phyloP scores from a whole-genome alignment of 2,329 filamentous ascomycete species.

The Claviceps humidiphila region DNA sequence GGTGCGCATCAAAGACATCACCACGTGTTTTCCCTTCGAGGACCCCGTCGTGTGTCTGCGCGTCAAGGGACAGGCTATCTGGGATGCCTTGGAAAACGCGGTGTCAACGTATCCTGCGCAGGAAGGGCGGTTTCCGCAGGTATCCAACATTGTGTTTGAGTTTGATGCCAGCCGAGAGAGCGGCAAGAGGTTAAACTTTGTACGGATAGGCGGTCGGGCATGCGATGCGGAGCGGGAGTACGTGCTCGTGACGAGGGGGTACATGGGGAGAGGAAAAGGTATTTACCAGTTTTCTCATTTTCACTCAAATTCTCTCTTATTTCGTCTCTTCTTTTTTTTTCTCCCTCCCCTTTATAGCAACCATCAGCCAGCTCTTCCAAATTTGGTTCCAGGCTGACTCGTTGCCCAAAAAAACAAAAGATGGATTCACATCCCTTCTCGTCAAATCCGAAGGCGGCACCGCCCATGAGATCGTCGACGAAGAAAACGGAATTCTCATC shows the following conservation, averaged over 20 bases:
- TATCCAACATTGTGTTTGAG: slow-evolving; percentile 66
- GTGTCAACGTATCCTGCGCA: slow-evolving; percentile 70
- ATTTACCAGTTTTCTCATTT: neutral
- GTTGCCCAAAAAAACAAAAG: slow-evolving; percentile 20
- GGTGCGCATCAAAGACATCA: slow-evolving; percentile 65
- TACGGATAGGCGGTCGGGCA: slow-evolving; percentile 45
- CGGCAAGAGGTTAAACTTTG: slow-evolving; percentile 49
- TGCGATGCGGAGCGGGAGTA: slow-evolving; percentile 54
- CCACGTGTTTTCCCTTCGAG: slow-evolving; percentile 85
- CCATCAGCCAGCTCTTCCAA: too few relatives aligned
- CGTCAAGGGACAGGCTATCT: slow-evolving; percentile 57
- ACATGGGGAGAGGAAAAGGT: slow-evolving; percentile 75
- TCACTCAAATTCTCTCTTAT: neutral
- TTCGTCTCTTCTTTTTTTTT: neutral
- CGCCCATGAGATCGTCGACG: slow-evolving; percentile 65
- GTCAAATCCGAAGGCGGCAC: slow-evolving; percentile 62
- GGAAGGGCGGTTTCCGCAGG: slow-evolving; percentile 74
- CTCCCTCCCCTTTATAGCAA: neutral
- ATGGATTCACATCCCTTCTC: slow-evolving; percentile 69
- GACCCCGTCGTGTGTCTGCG: slow-evolving; percentile 72
- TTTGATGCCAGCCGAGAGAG: slow-evolving; percentile 52
- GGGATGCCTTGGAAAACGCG: slow-evolving; percentile 73
- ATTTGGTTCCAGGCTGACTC: neutral
- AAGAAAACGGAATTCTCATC: slow-evolving; percentile 79
- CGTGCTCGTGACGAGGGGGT: slow-evolving; percentile 65